A percentile compares a stretch with the other conserved stretches of the same genome.
These are phyloP conservation scores for Spathaspora passalidarum DNA, from an alignment of 805 yeast species.

Conservation along the genomic window DNA sequence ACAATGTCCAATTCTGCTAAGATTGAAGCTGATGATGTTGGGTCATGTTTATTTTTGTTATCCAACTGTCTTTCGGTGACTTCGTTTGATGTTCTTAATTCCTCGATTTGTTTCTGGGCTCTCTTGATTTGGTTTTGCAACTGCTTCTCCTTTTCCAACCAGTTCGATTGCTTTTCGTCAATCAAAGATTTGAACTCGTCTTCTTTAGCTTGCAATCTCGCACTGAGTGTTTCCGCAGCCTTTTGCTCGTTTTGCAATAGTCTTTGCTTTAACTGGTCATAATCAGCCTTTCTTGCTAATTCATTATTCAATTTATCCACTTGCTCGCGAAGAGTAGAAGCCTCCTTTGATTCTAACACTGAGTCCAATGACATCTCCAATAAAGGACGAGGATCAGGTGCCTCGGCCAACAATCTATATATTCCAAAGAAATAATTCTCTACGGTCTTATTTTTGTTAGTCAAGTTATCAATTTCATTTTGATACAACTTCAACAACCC, in stretches of 20 bases:
- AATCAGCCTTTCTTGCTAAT: conserved; percentile 67
- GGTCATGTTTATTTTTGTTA: conserved; percentile 44
- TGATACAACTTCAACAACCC: conserved; percentile 76
- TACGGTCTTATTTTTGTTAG: conserved; percentile 70
- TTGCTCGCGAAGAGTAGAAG: conserved; percentile 50
- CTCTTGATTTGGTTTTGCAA: conserved; percentile 49
- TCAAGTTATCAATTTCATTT: conserved; percentile 78
- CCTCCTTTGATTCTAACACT: conserved; percentile 52
- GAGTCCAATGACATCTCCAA: conserved; percentile 69
- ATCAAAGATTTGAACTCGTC: conserved; percentile 64
- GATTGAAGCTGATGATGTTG: conserved; percentile 28
- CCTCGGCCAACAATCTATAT: conserved; percentile 77
- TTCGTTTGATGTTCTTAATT: conserved; percentile 61
- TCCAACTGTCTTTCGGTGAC: conserved; percentile 58
- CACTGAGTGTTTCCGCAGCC: conserved; percentile 51
- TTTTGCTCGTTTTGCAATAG: conserved; percentile 59
- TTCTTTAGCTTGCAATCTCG: conserved; percentile 65
- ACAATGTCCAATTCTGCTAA: conserved; percentile 60
- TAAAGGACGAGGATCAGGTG: conserved; percentile 89
- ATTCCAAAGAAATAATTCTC: conserved; percentile 73
- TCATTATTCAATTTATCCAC: conserved; percentile 51
- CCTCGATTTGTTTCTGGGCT: conserved; percentile 56
- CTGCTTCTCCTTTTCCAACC: conserved; percentile 58
- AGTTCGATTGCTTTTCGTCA: conserved; percentile 71
- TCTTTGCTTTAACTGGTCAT: conserved; percentile 67